Evolutionary conservation across 176 grass and related monocot genomes (phyloP).

Genomic region (Carex littledalei): DNA sequence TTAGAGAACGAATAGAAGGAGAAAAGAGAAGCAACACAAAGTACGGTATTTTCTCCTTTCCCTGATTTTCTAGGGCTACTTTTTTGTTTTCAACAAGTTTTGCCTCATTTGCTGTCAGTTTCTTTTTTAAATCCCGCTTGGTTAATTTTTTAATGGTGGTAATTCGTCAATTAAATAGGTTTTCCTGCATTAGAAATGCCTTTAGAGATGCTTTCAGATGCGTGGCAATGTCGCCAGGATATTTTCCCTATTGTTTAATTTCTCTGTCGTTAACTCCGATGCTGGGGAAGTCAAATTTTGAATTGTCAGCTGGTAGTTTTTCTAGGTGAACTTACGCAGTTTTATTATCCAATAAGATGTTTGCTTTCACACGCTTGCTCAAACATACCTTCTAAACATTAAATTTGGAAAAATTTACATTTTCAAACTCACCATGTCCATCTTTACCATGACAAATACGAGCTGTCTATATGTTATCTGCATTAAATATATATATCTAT

Average conservation of each 20-base stretch:
- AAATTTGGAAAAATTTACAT: neutral
- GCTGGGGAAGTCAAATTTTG: neutral
- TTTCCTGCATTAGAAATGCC: neutral
- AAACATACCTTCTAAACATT: neutral
- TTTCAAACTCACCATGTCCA: neutral
- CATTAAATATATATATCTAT: neutral
- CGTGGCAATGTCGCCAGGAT: neutral
- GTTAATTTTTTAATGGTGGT: neutral
- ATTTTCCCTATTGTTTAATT: neutral
- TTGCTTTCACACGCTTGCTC: neutral
- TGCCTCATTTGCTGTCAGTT: neutral
- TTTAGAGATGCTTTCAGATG: neutral
- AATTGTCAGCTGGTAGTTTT: neutral
- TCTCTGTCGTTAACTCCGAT: neutral
- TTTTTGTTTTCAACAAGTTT: neutral
- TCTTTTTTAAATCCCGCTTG: neutral
- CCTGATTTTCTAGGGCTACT: neutral
- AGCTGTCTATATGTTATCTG: neutral
- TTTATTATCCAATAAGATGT: neutral
- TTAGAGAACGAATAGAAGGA: neutral
- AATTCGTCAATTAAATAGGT: neutral
- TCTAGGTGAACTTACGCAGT: neutral
- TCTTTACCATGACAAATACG: neutral
- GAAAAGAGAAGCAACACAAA: neutral
- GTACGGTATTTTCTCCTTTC: neutral